phyloP scores from a whole-genome alignment of 1,284 basidiomycete species.

The Stereum hirsutum region DNA sequence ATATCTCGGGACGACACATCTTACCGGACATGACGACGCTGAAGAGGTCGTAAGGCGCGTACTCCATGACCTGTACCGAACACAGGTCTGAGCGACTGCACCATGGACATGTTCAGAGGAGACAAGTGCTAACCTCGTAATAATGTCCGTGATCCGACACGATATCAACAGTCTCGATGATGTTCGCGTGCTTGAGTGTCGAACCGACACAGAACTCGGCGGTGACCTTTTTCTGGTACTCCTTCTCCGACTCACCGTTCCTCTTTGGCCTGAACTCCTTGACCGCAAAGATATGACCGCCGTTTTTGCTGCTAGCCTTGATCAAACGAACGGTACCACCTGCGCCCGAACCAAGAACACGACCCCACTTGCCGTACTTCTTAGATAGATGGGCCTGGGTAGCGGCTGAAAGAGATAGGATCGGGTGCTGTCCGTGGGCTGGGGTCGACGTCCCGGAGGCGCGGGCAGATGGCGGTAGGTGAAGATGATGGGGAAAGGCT shows the following conservation, averaged over 20 bases:
- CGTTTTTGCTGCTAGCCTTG: conserved; percentile 75
- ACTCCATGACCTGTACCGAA: conserved; percentile 86
- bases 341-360: conserved; percentile 90
- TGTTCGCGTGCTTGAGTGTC: conserved; percentile 91
- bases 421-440: conserved; percentile 11
- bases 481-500: background rate
- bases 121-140: conserved; percentile 86
- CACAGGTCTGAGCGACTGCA: background rate
- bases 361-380: conserved; percentile 99
- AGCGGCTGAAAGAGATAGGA: conserved; percentile 53
- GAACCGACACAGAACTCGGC: conserved; percentile 98
- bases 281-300: conserved; percentile 85
- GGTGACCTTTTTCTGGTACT: conserved; percentile 98
- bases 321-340: conserved; percentile 97
- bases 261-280: conserved; percentile 95
- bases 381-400: conserved; percentile 91
- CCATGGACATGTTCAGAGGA: too few species aligned
- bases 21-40: conserved; percentile 99
- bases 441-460: conserved; percentile 9
- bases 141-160: conserved; percentile 97
- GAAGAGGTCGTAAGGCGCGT: conserved; percentile 97
- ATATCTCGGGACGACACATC: conserved; percentile 97
- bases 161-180: conserved; percentile 98
- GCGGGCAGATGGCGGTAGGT: background rate
- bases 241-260: conserved; percentile 84